A percentile compares a stretch with the other conserved stretches of the same genome.
Conservation (phyloP, 2,329 filamentous ascomycete species). For the Phoma herbarum region DNA sequence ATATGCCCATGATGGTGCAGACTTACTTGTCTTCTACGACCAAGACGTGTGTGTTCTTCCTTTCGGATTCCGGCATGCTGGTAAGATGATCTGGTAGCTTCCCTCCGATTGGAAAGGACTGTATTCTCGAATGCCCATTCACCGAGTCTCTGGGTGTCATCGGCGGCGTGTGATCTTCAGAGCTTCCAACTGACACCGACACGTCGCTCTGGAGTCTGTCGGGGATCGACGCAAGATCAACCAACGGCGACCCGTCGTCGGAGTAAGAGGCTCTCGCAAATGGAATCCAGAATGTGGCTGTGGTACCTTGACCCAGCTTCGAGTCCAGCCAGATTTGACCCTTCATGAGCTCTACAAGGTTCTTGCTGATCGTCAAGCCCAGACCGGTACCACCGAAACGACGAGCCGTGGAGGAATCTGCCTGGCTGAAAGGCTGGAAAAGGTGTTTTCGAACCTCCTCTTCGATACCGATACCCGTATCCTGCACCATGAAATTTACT, state of each 20-base stretch:
- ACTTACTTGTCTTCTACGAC: slow-evolving; percentile 83
- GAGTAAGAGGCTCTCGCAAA: slow-evolving; percentile 74
- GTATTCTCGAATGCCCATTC: slow-evolving; percentile 29
- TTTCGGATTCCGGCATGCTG: slow-evolving; percentile 64
- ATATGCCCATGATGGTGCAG: neutral
- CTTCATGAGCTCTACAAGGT: slow-evolving; percentile 77
- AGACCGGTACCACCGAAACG: slow-evolving; percentile 82
- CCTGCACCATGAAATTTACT: slow-evolving; percentile 76
- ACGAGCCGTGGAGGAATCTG: slow-evolving; percentile 79
- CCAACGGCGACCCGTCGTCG: slow-evolving; percentile 60
- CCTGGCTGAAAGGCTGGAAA: slow-evolving; percentile 84
- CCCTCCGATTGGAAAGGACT: slow-evolving; percentile 39
- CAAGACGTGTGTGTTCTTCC: slow-evolving; percentile 72
- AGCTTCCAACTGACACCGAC: slow-evolving; percentile 71
- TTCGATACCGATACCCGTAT: slow-evolving; percentile 83
- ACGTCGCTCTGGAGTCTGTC: slow-evolving; percentile 68
- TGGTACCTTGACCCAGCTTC: slow-evolving; percentile 72
- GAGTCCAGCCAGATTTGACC: slow-evolving; percentile 77
- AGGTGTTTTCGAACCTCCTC: slow-evolving; percentile 76
- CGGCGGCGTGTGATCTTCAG: slow-evolving; percentile 65
- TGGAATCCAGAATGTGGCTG: slow-evolving; percentile 78
- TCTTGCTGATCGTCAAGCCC: slow-evolving; percentile 82
- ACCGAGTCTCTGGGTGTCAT: slow-evolving; percentile 38
- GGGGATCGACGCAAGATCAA: slow-evolving; percentile 71
- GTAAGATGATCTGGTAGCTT: slow-evolving; percentile 46